phyloP scores from a whole-genome alignment of 2,329 filamentous ascomycete species.

The Xylaria sp. region DNA sequence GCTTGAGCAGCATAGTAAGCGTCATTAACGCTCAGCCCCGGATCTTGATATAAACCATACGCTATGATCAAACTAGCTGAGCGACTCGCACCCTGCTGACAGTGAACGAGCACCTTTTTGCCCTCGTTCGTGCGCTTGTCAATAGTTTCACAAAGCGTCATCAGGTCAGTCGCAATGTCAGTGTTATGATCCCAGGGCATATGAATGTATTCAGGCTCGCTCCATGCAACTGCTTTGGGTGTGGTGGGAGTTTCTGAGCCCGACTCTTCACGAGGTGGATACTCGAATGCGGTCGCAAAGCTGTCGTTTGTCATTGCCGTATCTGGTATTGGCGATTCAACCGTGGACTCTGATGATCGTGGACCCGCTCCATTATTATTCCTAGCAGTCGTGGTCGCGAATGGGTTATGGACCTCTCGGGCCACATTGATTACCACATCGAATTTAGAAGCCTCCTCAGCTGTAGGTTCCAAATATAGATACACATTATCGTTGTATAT shows the following conservation, averaged over 20 bases:
- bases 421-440: constrained; percentile 89
- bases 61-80: constrained; percentile 89
- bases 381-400: constrained; percentile 53
- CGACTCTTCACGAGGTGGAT: constrained; percentile 56
- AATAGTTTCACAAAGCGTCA: constrained; percentile 79
- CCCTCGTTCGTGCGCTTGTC: constrained; percentile 76
- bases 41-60: constrained; percentile 84
- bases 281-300: constrained; percentile 71
- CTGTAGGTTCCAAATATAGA: constrained; percentile 82
- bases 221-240: constrained; percentile 61
- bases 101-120: constrained; percentile 84
- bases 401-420: constrained; percentile 82
- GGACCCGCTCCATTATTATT: constrained; percentile 41
- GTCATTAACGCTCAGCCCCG: constrained; percentile 80
- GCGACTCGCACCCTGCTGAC: constrained; percentile 86
- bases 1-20: constrained; percentile 84
- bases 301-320: constrained; percentile 68
- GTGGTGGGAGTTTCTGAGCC: constrained; percentile 64
- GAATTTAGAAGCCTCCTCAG: constrained; percentile 79
- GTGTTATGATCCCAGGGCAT: constrained; percentile 91
- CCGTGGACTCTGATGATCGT: constrained; percentile 47
- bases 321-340: constrained; percentile 63
- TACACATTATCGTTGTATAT: constrained; percentile 84
- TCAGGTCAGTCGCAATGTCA: constrained; percentile 81
- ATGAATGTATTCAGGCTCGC: constrained; percentile 83